Percentiles rank a stretch among this genome's conserved stretches.
phyloP scores from a whole-genome alignment of 257 asterid species.

The Forsythia suspensa region DNA sequence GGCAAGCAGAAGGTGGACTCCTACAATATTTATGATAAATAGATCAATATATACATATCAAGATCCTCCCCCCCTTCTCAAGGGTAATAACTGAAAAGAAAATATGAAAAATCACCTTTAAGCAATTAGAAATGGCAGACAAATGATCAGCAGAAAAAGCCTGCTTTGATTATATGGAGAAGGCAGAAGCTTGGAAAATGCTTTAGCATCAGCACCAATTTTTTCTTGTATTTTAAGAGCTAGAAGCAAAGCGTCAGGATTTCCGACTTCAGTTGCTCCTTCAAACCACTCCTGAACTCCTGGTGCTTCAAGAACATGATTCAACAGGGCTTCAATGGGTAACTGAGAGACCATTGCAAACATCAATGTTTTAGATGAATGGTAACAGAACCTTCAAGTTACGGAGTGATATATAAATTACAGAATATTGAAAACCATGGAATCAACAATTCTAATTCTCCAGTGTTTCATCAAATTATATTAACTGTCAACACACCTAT shows the following conservation, averaged over 20 bases:
- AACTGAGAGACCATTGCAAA: constrained; percentile 48
- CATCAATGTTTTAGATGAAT: constrained; percentile 25
- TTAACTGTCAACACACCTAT: too few relatives aligned
- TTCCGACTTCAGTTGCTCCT: constrained; percentile 72
- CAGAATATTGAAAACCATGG: neutral
- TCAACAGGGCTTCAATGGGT: constrained; percentile 56
- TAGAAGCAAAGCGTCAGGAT: constrained; percentile 87
- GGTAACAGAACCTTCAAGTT: constrained; percentile 6
- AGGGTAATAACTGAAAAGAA: constrained; percentile 1
- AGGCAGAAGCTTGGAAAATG: constrained; percentile 74
- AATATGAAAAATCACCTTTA: constrained; percentile 58
- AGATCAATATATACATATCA: constrained; percentile 23
- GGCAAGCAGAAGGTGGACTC: constrained; percentile 97
- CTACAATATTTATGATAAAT: constrained; percentile 45
- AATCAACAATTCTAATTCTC: neutral
- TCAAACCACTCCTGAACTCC: constrained; percentile 86
- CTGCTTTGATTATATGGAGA: constrained; percentile 61
- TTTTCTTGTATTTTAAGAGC: constrained; percentile 75
- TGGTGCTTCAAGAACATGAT: constrained; percentile 79
- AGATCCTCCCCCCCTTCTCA: constrained; percentile 9
- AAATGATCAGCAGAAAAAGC: constrained; percentile 62
- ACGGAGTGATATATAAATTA: neutral
- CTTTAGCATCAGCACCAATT: constrained; percentile 41
- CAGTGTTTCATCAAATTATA: neutral
- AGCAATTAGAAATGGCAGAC: constrained; percentile 60